Conservation (phyloP, 495 filamentous ascomycete genomes). For the Hypoxylon perforatum region DNA sequence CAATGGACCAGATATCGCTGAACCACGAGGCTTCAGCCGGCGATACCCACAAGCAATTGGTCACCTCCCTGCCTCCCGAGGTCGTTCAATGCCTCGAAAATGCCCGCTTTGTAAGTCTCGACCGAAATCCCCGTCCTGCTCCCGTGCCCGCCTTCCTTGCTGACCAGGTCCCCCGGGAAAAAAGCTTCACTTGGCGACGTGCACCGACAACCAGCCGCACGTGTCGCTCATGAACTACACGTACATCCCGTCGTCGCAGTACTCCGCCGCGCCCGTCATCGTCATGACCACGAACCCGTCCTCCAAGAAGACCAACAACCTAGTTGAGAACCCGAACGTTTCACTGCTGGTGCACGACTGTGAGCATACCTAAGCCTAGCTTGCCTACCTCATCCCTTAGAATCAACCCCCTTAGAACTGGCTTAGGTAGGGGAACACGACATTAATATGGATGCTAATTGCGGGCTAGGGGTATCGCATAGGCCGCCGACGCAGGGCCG, state of each 20-base stretch:
- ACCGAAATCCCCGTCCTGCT: slow-evolving; percentile 1
- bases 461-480: slow-evolving; percentile 79
- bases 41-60: slow-evolving; percentile 74
- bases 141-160: slow-evolving; percentile 2
- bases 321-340: slow-evolving; percentile 87
- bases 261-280: slow-evolving; percentile 76
- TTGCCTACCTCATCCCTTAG: background rate
- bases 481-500: slow-evolving; percentile 82
- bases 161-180: slow-evolving; percentile 11
- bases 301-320: slow-evolving; percentile 88
- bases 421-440: background rate
- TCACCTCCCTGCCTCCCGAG: slow-evolving; percentile 77
- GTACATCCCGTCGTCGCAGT: slow-evolving; percentile 88
- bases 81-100: slow-evolving; percentile 93
- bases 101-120: slow-evolving; percentile 81
- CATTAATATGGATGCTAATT: background rate
- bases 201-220: slow-evolving; percentile 82
- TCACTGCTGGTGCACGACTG: slow-evolving; percentile 97
- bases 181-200: slow-evolving; percentile 92
- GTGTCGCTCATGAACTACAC: slow-evolving; percentile 99
- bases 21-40: slow-evolving; percentile 80
- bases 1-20: slow-evolving; percentile 67
- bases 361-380: no score
- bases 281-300: slow-evolving; percentile 94
- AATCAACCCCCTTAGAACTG: background rate